These are phyloP conservation scores for Typha latifolia DNA, from an alignment of 176 grass and related monocot species.

Conservation along the genomic window DNA sequence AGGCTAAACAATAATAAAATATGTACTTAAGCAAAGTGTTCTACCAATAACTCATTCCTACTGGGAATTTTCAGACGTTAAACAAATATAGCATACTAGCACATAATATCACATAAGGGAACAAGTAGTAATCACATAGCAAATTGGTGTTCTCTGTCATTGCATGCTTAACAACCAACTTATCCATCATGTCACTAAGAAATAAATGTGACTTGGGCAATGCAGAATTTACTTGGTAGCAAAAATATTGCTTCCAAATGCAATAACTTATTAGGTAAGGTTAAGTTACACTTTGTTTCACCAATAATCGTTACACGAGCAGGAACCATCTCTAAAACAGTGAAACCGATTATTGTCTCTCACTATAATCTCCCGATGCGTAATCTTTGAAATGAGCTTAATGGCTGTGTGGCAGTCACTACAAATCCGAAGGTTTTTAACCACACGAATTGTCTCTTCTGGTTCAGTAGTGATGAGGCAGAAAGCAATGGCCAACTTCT, in stretches of 20 bases:
- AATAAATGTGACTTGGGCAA: too few relatives aligned
- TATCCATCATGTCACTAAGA: too few relatives aligned
- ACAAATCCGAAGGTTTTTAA: constrained; percentile 56
- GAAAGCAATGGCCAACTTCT: constrained; percentile 60
- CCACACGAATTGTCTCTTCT: constrained; percentile 44
- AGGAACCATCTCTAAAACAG: constrained; percentile 57
- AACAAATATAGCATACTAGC: too few relatives aligned
- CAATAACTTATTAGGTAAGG: neutral
- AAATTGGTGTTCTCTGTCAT: too few relatives aligned
- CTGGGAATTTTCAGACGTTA: too few relatives aligned
- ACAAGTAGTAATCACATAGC: too few relatives aligned
- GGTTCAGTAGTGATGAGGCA: constrained; percentile 28
- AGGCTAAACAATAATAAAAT: too few relatives aligned
- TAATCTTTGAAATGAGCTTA: constrained; percentile 48
- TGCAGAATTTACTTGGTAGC: too few relatives aligned
- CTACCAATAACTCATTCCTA: too few relatives aligned
- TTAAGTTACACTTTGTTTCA: constrained; percentile 4
- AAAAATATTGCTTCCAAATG: neutral
- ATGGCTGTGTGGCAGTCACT: constrained; percentile 49
- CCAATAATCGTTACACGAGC: constrained; percentile 63
- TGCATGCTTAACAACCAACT: too few relatives aligned
- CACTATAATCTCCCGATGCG: constrained; percentile 37
- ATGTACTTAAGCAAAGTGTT: too few relatives aligned
- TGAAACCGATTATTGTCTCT: constrained; percentile 58
- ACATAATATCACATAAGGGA: too few relatives aligned